Base-by-base conservation (phyloP, 2,329 filamentous ascomycete species). In the Cladophialophora carrionii region DNA sequence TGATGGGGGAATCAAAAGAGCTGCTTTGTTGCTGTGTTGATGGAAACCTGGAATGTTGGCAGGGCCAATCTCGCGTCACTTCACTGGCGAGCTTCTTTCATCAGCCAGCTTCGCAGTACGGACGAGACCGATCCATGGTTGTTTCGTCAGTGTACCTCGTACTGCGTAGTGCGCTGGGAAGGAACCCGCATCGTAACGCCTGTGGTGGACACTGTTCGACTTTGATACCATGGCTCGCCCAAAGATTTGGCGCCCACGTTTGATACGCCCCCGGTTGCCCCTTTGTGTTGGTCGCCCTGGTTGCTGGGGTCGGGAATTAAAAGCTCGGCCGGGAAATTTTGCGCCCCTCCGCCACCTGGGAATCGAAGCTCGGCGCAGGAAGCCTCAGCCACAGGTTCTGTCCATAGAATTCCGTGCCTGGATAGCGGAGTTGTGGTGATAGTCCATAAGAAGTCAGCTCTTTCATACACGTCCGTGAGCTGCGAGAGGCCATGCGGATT, bases 11-110 rank as follows among this genome's bases (percentile, higher is more conserved):
- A 20, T 61, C 43, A 37, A 43, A 31, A 29, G 26, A 31, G 61
- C 57, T 31, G 26, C 52, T 31, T 31, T 24, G 65, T 67, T 63
- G 62, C 62, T 49, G 55, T 60, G 62, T 49, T n/a, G 61, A 51
- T 60, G 34, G 32, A 43, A 43, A 34, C 61, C 55, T 57, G 76
- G 72, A 62, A 73, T 65, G 57, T 57, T 59, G 17, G 53, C 51
- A 51, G 55, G 55, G 52, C 51, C 2, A 64, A 64, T 64, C 34
- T 67, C 61, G 61, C 55, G 24, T 32, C 52, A 31, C 29, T 26
- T 1, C 12, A 54, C 31, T 17, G 3, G 34, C 54, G 34, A 43
- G 20, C 54, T 7, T 49, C 34, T 1, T 41, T 17, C 14, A 41
- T 41, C 14, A 8, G 17, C 37, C 37, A 43, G 37, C 2, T 17